Conservation (phyloP, 768 basidiomycete species). For the Gymnopilus junonius region DNA sequence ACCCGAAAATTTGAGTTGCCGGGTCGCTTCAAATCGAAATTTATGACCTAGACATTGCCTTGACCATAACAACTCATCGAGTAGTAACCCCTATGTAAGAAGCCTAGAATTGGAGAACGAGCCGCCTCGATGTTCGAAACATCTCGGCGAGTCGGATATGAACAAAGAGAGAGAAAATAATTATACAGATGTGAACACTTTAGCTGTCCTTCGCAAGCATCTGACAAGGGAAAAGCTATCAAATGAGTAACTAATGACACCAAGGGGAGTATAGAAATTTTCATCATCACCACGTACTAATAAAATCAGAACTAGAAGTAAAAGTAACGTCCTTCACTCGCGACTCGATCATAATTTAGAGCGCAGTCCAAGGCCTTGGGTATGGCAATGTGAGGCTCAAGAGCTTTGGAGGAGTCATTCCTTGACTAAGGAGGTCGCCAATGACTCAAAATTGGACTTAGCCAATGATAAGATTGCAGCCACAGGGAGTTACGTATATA, state of each 20-base stretch:
- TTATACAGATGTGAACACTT: neutral
- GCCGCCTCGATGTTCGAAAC: neutral
- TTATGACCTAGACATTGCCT: neutral
- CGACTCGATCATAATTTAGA: neutral
- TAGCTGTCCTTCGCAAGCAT: neutral
- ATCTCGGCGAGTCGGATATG: neutral
- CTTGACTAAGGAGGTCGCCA: neutral
- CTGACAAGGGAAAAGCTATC: neutral
- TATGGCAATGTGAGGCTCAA: neutral
- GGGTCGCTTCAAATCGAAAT: neutral
- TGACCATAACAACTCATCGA: neutral
- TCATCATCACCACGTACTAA: neutral
- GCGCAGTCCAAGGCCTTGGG: neutral
- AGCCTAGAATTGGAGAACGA: neutral
- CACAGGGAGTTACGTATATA: neutral
- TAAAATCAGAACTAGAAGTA: neutral
- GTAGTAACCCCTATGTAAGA: neutral
- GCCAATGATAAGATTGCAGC: neutral
- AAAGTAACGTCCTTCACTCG: neutral
- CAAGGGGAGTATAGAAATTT: neutral
- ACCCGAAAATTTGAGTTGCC: conserved; percentile 14
- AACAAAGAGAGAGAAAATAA: neutral
- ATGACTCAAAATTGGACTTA: neutral
- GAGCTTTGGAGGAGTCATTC: neutral
- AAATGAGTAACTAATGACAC: neutral